Evolutionary conservation across 805 yeast species (phyloP).

Genomic region (Schwanniomyces yamadae): DNA sequence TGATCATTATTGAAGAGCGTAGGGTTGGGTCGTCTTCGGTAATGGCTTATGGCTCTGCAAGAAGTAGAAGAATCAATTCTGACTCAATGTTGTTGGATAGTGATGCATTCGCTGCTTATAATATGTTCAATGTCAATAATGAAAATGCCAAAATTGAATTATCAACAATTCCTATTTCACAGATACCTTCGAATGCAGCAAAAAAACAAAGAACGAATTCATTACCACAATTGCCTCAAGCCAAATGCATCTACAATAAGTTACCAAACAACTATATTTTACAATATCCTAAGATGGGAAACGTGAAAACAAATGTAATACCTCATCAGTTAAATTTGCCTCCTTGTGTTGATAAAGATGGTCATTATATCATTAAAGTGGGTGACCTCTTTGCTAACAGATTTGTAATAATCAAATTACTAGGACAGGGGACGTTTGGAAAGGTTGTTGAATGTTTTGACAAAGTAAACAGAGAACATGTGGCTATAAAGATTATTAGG

Average conservation of each 20-base stretch:
- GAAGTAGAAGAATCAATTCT: conserved; percentile 28
- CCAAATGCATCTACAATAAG: conserved; percentile 39
- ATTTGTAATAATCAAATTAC: conserved; percentile 60
- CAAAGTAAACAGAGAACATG: conserved; percentile 51
- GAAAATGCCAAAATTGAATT: conserved; percentile 1
- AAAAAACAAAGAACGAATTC: conserved; percentile 44
- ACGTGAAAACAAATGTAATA: conserved; percentile 37
- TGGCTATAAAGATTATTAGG: conserved; percentile 90
- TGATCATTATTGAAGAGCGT: conserved; percentile 38
- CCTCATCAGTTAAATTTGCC: conserved; percentile 32
- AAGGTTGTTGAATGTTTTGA: conserved; percentile 87
- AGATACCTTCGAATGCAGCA: conserved; percentile 2
- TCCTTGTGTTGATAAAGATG: conserved; percentile 66
- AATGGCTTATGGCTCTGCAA: conserved; percentile 5
- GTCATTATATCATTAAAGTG: conserved; percentile 64
- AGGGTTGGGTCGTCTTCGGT: conserved; percentile 9
- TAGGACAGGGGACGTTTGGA: conserved; percentile 94
- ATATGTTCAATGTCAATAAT: conserved; percentile 43
- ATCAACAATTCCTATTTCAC: not conserved
- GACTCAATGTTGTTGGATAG: conserved; percentile 36
- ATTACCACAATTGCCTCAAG: conserved; percentile 47
- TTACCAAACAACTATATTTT: conserved; percentile 36
- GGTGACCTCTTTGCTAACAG: conserved; percentile 72
- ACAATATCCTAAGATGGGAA: conserved; percentile 39
- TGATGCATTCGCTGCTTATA: conserved; percentile 43